Conservation (phyloP, 2,329 filamentous ascomycete genomes). For the Aspergillus fijiensis region DNA sequence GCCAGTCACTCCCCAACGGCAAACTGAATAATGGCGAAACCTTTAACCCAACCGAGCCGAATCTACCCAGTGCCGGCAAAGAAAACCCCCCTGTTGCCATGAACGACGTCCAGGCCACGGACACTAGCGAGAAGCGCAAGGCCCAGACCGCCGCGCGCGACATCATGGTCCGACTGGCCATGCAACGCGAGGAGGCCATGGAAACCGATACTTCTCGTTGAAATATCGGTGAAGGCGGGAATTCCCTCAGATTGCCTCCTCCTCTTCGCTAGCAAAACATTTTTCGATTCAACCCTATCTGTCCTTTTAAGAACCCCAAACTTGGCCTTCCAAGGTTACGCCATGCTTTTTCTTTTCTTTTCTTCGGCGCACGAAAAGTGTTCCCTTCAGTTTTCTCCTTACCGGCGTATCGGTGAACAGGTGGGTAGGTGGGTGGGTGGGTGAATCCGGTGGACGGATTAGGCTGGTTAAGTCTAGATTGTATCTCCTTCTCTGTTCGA, state of each 20-base stretch:
- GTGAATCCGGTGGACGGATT: background rate
- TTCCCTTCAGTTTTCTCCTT: background rate
- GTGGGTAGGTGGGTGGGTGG: background rate
- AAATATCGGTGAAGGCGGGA: background rate
- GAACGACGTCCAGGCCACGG: constrained; percentile 4
- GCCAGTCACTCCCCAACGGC: background rate
- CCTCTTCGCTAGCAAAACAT: background rate
- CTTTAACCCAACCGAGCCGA: background rate
- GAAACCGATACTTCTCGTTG: constrained; percentile 30
- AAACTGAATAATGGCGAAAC: background rate
- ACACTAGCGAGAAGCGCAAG: constrained; percentile 29
- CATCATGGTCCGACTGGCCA: constrained; percentile 34
- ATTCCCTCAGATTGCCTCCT: background rate
- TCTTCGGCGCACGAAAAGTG: background rate
- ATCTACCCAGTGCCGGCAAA: constrained; percentile 12
- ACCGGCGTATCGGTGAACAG: background rate
- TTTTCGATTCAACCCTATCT: no score
- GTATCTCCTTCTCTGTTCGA: background rate
- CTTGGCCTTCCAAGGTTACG: no score
- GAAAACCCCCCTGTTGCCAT: constrained; percentile 11
- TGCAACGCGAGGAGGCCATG: constrained; percentile 43
- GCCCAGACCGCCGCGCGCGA: constrained; percentile 37
- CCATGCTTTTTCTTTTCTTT: background rate
- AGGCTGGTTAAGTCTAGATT: background rate
- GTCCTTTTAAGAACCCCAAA: no score